Percentiles rank a stretch among this genome's conserved stretches.
Evolutionary conservation across 768 basidiomycete species (phyloP).

Genomic region (Mycena epipterygia): DNA sequence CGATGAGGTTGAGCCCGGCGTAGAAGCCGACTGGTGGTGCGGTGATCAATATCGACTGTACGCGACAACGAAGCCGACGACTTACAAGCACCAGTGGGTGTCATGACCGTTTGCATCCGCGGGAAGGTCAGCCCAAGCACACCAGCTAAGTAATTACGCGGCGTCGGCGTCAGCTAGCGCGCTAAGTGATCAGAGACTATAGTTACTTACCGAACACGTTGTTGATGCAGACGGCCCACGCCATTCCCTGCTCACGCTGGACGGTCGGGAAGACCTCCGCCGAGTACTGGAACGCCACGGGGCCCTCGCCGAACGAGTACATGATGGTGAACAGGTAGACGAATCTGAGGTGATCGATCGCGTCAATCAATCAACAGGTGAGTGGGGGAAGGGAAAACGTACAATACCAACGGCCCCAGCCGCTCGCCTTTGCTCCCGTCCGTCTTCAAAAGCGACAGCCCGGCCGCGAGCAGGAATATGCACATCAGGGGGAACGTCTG

Average conservation of each 20-base stretch:
- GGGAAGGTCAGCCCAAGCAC: slow-evolving; percentile 44
- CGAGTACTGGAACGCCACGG: slow-evolving; percentile 58
- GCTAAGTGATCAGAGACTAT: background rate
- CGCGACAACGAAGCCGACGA: background rate
- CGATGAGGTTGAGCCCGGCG: slow-evolving; percentile 62
- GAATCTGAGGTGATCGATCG: slow-evolving; percentile 11
- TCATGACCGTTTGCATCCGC: slow-evolving; percentile 43
- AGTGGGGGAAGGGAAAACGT: slow-evolving; percentile 47
- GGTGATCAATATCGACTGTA: background rate
- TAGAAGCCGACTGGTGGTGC: slow-evolving; percentile 52
- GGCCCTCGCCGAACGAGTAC: slow-evolving; percentile 42
- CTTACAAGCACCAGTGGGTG: slow-evolving; percentile 28
- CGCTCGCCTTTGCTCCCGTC: slow-evolving; percentile 15
- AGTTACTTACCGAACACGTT: slow-evolving; percentile 17
- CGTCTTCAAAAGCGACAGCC: slow-evolving; percentile 49
- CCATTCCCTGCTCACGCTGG: slow-evolving; percentile 45
- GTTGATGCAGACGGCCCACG: slow-evolving; percentile 43
- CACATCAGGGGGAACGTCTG: slow-evolving; percentile 61
- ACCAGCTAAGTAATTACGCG: slow-evolving; percentile 36
- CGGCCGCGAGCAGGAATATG: slow-evolving; percentile 53
- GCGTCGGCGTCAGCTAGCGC: slow-evolving; percentile 11
- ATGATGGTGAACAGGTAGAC: slow-evolving; percentile 41
- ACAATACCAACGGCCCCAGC: slow-evolving; percentile 35
- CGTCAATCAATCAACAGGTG: slow-evolving; percentile 17
- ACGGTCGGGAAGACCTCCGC: slow-evolving; percentile 51